A percentile compares a stretch with the other conserved stretches of the same genome.
phyloP scores from a whole-genome alignment of 2,329 filamentous ascomycete genomes.

The Knoxdaviesia proteae region DNA sequence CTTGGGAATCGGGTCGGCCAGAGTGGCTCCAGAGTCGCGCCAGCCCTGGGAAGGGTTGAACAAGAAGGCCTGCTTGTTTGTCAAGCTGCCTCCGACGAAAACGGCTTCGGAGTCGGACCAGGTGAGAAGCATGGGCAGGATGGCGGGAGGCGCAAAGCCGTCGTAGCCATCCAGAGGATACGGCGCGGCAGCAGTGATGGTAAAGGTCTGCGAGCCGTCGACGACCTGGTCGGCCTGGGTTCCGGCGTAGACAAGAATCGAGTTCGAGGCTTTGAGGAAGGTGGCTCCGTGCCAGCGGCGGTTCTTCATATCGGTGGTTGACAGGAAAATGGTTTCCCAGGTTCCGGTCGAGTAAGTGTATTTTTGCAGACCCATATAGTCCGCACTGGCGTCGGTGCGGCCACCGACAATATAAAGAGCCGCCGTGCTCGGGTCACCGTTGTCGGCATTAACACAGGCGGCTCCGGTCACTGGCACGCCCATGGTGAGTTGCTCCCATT shows the following conservation, averaged over 20 bases:
- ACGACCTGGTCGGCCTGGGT: conserved; percentile 35
- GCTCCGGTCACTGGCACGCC: conserved; percentile 55
- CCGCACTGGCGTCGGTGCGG: conserved; percentile 18
- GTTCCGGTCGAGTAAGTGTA: conserved; percentile 31
- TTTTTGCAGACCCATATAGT: conserved; percentile 58
- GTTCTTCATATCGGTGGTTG: conserved; percentile 37
- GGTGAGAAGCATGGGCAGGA: conserved; percentile 46
- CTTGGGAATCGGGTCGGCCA: conserved; percentile 39
- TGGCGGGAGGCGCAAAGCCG: conserved; percentile 38
- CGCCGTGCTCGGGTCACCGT: conserved; percentile 33
- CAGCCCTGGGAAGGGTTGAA: conserved; percentile 46
- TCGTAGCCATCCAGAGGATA: conserved; percentile 39
- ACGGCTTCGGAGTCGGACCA: conserved; percentile 54
- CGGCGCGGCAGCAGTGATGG: conserved; percentile 44
- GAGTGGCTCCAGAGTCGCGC: conserved; percentile 41
- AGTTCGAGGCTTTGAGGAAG: conserved; percentile 49
- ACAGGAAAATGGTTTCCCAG: conserved; percentile 26
- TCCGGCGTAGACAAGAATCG: conserved; percentile 67
- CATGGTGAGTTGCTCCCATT: conserved; percentile 46
- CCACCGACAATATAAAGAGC: conserved; percentile 72
- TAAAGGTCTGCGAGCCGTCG: conserved; percentile 54
- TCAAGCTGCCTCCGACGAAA: conserved; percentile 47
- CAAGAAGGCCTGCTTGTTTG: conserved; percentile 47
- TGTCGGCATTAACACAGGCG: conserved; percentile 52
- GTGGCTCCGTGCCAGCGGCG: conserved; percentile 55